These are phyloP conservation scores for Seiridium unicorne DNA, from an alignment of 2,329 filamentous ascomycete species.

Conservation along the genomic window DNA sequence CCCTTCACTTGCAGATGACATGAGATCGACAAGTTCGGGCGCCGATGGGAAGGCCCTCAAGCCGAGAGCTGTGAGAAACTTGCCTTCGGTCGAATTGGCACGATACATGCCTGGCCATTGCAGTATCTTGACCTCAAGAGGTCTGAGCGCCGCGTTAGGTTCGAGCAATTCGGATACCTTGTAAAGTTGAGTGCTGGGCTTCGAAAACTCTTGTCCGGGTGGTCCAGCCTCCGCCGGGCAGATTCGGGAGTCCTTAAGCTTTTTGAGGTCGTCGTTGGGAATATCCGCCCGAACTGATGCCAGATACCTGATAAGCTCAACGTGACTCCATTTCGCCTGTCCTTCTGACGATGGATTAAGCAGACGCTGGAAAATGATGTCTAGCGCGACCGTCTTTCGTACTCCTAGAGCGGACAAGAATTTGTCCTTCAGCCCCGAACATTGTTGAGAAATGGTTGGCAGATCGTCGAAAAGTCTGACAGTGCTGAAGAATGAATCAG, in stretches of 20 bases:
- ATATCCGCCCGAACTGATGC: slow-evolving; percentile 89
- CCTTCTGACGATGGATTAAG: slow-evolving; percentile 59
- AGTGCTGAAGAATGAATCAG: slow-evolving; percentile 87
- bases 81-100: slow-evolving; percentile 66
- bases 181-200: slow-evolving; percentile 56
- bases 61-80: slow-evolving; percentile 72
- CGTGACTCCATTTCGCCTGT: slow-evolving; percentile 77
- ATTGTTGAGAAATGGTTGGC: slow-evolving; percentile 68
- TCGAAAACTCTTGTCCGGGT: slow-evolving; percentile 50
- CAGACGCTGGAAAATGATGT: slow-evolving; percentile 87
- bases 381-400: slow-evolving; percentile 90
- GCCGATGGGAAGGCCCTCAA: slow-evolving; percentile 70
- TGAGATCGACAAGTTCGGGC: slow-evolving; percentile 73
- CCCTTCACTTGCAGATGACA: slow-evolving; percentile 59
- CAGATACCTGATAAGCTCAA: slow-evolving; percentile 92
- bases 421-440: slow-evolving; percentile 85
- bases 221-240: slow-evolving; percentile 74
- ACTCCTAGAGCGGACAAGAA: slow-evolving; percentile 82
- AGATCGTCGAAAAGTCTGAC: slow-evolving; percentile 95
- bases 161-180: slow-evolving; percentile 79
- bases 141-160: slow-evolving; percentile 68
- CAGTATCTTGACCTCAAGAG: slow-evolving; percentile 71
- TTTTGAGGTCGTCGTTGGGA: slow-evolving; percentile 75
- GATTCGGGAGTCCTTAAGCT: slow-evolving; percentile 74
- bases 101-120: slow-evolving; percentile 77